Conservation (phyloP, 1,139 yeast species). For the Nakaseomyces uthaithaninus region DNA sequence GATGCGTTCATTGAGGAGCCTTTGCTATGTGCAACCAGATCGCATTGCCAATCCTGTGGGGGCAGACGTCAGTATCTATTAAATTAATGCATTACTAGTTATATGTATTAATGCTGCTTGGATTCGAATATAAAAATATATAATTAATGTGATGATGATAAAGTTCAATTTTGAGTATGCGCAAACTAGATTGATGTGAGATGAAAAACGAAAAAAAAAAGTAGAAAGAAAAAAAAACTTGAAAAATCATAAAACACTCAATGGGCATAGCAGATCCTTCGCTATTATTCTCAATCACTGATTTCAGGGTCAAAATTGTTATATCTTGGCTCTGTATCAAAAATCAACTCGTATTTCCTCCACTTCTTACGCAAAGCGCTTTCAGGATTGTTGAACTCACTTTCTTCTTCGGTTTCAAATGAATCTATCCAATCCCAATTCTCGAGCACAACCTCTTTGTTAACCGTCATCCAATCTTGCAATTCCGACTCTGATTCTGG, state of each 20-base stretch:
- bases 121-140: background rate
- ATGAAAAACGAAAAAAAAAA: background rate
- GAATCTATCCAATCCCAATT: conserved; percentile 44
- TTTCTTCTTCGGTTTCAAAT: conserved; percentile 37
- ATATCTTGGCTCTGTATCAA: conserved; percentile 31
- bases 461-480: conserved; percentile 26
- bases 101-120: background rate
- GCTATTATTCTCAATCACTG: conserved; percentile 21
- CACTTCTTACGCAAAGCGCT: conserved; percentile 30
- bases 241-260: background rate
- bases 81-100: conserved; percentile 1
- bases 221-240: background rate
- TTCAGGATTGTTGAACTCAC: conserved; percentile 24
- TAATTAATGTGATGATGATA: background rate
- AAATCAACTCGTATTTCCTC: conserved; percentile 32
- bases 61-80: background rate
- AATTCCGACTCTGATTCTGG: conserved; percentile 26
- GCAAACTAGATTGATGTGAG: background rate
- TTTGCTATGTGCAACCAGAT: too few relatives aligned
- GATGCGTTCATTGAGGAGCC: too few relatives aligned
- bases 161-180: background rate
- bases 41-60: too few relatives aligned
- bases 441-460: conserved; percentile 26
- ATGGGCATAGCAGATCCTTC: background rate
- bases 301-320: conserved; percentile 25